phyloP scores from a whole-genome alignment of 2,329 filamentous ascomycete genomes.

The Proliferodiscus dingleyae region DNA sequence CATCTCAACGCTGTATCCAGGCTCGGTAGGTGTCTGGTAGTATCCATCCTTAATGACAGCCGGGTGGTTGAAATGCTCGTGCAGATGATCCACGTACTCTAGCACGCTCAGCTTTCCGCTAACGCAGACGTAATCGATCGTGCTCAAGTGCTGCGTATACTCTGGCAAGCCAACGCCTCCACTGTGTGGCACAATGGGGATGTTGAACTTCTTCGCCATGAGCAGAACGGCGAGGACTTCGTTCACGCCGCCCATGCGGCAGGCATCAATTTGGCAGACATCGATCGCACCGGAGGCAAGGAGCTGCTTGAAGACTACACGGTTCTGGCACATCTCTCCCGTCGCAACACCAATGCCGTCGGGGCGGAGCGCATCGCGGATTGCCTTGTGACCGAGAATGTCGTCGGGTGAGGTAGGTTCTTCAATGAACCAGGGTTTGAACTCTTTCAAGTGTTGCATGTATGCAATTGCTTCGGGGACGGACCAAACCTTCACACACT shows the following conservation, averaged over 20 bases:
- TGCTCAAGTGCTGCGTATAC: slow-evolving; percentile 89
- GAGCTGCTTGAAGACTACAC: slow-evolving; percentile 90
- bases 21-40: slow-evolving; percentile 77
- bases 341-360: slow-evolving; percentile 80
- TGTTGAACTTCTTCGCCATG: slow-evolving; percentile 65
- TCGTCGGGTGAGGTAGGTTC: slow-evolving; percentile 90
- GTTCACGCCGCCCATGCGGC: slow-evolving; percentile 84
- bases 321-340: slow-evolving; percentile 94
- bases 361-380: slow-evolving; percentile 72
- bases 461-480: slow-evolving; percentile 84
- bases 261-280: slow-evolving; percentile 86
- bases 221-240: slow-evolving; percentile 87
- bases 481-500: slow-evolving; percentile 59
- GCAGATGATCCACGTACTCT: slow-evolving; percentile 89
- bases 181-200: slow-evolving; percentile 84
- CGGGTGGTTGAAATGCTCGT: slow-evolving; percentile 88
- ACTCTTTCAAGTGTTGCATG: slow-evolving; percentile 77
- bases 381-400: slow-evolving; percentile 79
- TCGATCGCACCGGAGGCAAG: slow-evolving; percentile 76
- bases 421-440: slow-evolving; percentile 91
- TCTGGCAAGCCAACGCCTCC: slow-evolving; percentile 88
- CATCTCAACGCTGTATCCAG: slow-evolving; percentile 93
- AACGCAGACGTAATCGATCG: slow-evolving; percentile 88
- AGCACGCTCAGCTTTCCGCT: slow-evolving; percentile 75
- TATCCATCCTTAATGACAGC: slow-evolving; percentile 77